Percentiles rank a stretch among this genome's conserved stretches.
phyloP scores from a whole-genome alignment of 495 filamentous ascomycete genomes.

The Articulospora tetracladia region DNA sequence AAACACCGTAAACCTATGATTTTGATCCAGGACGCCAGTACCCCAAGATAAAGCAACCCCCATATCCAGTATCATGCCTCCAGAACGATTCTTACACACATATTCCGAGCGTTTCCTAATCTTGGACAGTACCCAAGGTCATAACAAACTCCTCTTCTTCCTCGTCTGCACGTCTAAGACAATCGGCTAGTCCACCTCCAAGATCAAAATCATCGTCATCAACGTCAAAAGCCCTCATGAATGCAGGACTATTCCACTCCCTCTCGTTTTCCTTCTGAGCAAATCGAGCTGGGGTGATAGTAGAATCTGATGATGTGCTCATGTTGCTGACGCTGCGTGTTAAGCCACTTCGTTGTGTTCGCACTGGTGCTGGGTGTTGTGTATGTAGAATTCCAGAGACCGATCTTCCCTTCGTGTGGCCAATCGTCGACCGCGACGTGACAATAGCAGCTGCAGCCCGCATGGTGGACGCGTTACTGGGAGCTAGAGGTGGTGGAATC shows the following conservation, averaged over 20 bases:
- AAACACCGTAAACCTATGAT: too few species aligned
- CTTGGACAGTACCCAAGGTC: constrained; percentile 5
- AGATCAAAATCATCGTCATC: constrained; percentile 26
- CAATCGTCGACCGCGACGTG: constrained; percentile 73
- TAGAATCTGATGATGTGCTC: constrained; percentile 40
- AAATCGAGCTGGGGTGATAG: constrained; percentile 45
- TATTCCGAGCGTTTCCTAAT: not conserved
- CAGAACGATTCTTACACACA: too few species aligned
- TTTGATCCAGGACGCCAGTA: not conserved
- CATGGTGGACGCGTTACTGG: constrained; percentile 42
- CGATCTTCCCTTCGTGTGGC: constrained; percentile 72
- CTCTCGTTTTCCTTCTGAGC: constrained; percentile 25
- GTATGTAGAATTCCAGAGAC: constrained; percentile 44
- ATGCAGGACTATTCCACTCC: constrained; percentile 17
- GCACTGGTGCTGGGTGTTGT: not conserved
- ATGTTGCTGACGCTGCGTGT: constrained; percentile 30
- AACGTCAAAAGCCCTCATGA: constrained; percentile 23
- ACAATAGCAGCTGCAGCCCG: constrained; percentile 56
- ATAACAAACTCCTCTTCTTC: constrained; percentile 27
- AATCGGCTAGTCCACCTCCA: constrained; percentile 18
- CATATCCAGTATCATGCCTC: too few species aligned
- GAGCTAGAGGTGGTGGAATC: constrained; percentile 23
- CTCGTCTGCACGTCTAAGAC: constrained; percentile 14
- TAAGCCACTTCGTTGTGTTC: constrained; percentile 17
- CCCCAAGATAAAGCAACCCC: not conserved